Conservation (phyloP, 2,329 filamentous ascomycete genomes). For the Didymella exigua region DNA sequence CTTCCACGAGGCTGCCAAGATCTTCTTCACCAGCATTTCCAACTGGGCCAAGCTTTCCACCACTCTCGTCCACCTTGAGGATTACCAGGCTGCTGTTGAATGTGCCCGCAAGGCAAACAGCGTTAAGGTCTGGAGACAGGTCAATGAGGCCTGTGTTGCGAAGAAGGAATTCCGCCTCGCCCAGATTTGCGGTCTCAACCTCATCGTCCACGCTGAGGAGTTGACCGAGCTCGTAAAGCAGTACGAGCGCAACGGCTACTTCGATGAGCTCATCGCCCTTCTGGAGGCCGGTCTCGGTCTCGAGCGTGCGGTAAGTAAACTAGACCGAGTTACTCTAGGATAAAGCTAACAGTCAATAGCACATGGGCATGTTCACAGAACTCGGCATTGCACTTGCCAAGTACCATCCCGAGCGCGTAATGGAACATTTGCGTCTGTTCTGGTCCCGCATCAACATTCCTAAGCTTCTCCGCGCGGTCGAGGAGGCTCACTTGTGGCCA, state of each 20-base stretch:
- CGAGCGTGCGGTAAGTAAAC: conserved; percentile 64
- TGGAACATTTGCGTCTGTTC: conserved; percentile 99
- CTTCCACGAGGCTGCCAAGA: conserved; percentile 94
- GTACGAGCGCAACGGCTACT: conserved; percentile 96
- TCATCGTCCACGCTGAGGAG: conserved; percentile 97
- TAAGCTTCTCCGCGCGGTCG: conserved; percentile 91
- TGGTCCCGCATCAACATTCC: conserved; percentile 98
- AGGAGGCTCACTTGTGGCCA: conserved; percentile 95
- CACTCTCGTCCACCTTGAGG: conserved; percentile 92
- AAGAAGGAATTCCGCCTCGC: conserved; percentile 99
- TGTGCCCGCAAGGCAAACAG: conserved; percentile 98
- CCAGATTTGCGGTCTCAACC: conserved; percentile 97
- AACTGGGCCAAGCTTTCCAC: conserved; percentile 99
- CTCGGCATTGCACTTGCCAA: conserved; percentile 90
- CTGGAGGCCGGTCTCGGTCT: conserved; percentile 94
- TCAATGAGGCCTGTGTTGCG: conserved; percentile 91
- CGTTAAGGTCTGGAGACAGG: conserved; percentile 99
- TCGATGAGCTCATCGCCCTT: conserved; percentile 93
- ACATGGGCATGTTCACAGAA: conserved; percentile 97
- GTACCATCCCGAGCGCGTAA: conserved; percentile 92
- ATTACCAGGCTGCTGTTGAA: conserved; percentile 97
- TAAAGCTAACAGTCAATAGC: conserved; percentile 40
- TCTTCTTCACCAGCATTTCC: conserved; percentile 97
- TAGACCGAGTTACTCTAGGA: background rate
- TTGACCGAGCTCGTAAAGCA: conserved; percentile 90